A percentile compares a stretch with the other conserved stretches of the same genome.
These are phyloP conservation scores for Ampelocalamus luodianensis DNA, from an alignment of 176 grass and related monocot species.

Conservation along the genomic window DNA sequence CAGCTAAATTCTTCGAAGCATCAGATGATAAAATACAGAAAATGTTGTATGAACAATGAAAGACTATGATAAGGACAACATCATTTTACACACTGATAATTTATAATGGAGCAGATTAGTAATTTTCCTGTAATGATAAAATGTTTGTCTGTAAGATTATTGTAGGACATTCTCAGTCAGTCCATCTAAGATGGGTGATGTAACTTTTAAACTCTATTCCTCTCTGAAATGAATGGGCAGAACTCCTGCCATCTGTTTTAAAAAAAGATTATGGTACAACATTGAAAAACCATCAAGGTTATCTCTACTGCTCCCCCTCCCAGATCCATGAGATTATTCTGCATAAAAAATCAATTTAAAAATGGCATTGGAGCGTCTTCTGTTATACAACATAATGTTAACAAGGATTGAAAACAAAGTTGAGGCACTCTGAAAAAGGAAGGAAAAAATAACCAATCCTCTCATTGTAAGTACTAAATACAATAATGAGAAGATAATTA, in stretches of 20 bases:
- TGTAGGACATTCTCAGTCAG: background rate
- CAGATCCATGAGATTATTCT: background rate
- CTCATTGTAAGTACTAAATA: background rate
- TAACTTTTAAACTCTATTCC: too few relatives aligned
- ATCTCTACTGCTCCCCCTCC: background rate
- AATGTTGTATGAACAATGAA: background rate
- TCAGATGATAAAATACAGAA: background rate
- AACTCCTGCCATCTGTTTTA: too few relatives aligned
- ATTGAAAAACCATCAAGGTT: background rate
- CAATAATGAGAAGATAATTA: constrained; percentile 3
- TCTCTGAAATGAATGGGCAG: too few relatives aligned
- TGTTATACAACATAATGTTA: background rate
- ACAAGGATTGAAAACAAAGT: background rate
- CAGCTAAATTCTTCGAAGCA: background rate
- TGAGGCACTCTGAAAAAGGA: background rate
- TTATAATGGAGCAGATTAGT: constrained; percentile 5
- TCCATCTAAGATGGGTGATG: too few relatives aligned
- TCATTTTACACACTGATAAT: background rate
- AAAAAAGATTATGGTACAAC: background rate
- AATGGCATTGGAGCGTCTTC: background rate
- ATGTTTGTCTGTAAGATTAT: background rate
- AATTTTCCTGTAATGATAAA: background rate
- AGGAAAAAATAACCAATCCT: background rate
- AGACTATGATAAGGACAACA: background rate
- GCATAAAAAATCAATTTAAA: constrained; percentile 16